These are phyloP conservation scores for Vanrija humicola DNA, from an alignment of 1,284 basidiomycete genomes.

Conservation along the genomic window DNA sequence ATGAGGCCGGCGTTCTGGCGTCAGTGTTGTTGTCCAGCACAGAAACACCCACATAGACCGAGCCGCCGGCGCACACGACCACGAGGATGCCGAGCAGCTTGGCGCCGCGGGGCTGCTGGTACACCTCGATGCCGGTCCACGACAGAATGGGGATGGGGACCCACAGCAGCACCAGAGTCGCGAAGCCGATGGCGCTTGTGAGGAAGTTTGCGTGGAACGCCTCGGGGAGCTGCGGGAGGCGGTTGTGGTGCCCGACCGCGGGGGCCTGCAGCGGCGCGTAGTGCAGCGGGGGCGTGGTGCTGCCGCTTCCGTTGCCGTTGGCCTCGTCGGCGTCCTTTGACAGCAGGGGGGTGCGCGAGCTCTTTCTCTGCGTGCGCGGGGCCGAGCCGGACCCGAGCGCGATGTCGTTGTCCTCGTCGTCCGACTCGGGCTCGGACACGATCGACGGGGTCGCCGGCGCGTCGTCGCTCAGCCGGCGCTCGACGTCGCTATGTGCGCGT, in stretches of 20 bases:
- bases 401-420: conserved; percentile 9
- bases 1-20: conserved; percentile 48
- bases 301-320: background rate
- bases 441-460: background rate
- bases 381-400: conserved; percentile 2
- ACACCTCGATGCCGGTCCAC: conserved; percentile 39
- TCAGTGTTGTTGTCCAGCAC: background rate
- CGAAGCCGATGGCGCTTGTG: conserved; percentile 44
- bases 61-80: conserved; percentile 36
- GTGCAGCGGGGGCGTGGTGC: background rate
- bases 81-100: conserved; percentile 26
- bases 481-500: background rate
- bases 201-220: conserved; percentile 49
- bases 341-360: conserved; percentile 5
- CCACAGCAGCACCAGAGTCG: conserved; percentile 44
- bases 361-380: background rate
- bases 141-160: conserved; percentile 40
- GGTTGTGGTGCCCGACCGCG: background rate
- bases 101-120: conserved; percentile 23
- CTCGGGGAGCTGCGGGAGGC: conserved; percentile 29
- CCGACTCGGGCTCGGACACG: background rate
- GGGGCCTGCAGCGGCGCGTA: background rate
- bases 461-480: conserved; percentile 8
- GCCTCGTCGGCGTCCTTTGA: background rate
- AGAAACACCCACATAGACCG: conserved; percentile 38